Base-by-base conservation (phyloP, 1,284 basidiomycete genomes). In the Moniliophthora roreri region DNA sequence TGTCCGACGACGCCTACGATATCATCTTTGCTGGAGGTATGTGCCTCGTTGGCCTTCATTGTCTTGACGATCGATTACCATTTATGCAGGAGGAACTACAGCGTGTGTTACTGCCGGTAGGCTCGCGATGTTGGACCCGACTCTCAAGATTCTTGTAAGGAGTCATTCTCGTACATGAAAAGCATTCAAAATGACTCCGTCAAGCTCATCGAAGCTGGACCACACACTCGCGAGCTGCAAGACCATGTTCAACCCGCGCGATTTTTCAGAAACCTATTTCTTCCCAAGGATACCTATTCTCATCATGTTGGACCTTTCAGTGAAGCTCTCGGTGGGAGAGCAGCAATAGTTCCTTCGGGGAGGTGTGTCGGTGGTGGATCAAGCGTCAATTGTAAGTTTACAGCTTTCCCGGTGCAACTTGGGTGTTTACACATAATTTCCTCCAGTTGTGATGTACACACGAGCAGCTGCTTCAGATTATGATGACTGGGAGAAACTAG, bases 311-410 rank as follows among this genome's bases (percentile, higher is more conserved):
- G 69, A 2, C 74, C 72, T 42, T 69, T 76, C 0, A 79, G 72
- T 55, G 57, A 69, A 2, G 66, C 75, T 0, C 63, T 85, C n/a
- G 71, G 66, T 8, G 77, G 75, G 18, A 77, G 83, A 10, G 57
- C 69, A 1, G 57, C 68, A 2, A 51, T 77, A 21, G 72, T 80
- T 15, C 69, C 72, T 0, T 64, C 67, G 35, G 84, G 78, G 0
- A 71, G 75, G 37, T 77, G 74, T 37, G 61, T 87, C 0, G 84
- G 84, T 9, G 85, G 85, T 0, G 83, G 82, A 0, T 83, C 82
- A 1, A 68, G 70, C 52, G 72, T 86, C 15, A 84, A 86, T 58
- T 84, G 84, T 83, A 54, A 18, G 49, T 24, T 13, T 18, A 15
- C 4, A 15, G 6, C 28, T 23, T 36, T 46, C 8, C 9, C 13